Evolutionary conservation across 2,329 filamentous ascomycete species (phyloP).

Genomic region (Seiridium cupressi): DNA sequence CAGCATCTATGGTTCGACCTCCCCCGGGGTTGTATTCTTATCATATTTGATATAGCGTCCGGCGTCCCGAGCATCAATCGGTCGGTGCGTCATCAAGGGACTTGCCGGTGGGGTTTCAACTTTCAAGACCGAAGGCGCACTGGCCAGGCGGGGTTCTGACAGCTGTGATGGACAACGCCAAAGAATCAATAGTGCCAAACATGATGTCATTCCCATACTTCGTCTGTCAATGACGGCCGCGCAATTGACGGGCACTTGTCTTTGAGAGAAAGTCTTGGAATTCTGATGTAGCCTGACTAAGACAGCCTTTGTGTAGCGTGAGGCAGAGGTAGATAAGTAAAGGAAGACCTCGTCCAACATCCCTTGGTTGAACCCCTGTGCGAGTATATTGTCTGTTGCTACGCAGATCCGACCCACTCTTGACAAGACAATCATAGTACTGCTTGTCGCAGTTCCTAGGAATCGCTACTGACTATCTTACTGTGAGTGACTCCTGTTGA

Average conservation of each 20-base stretch:
- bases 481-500: not conserved
- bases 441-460: not conserved
- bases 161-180: not conserved
- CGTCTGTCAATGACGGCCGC: not conserved
- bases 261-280: not conserved
- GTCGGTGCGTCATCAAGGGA: slow-evolving; percentile 1
- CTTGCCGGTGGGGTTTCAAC: not conserved
- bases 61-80: not conserved
- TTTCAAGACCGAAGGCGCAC: not conserved
- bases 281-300: not conserved
- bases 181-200: slow-evolving; percentile 7
- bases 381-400: not conserved
- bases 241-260: not conserved
- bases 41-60: not conserved
- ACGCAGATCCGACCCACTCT: not conserved
- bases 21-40: too few species aligned
- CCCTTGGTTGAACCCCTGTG: not conserved
- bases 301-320: too few species aligned
- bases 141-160: not conserved
- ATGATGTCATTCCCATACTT: slow-evolving; percentile 7
- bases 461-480: not conserved
- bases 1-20: too few species aligned
- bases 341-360: not conserved
- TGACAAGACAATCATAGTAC: not conserved
- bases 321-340: not conserved